These are phyloP conservation scores for Phytophthora idaei DNA, from an alignment of 352 stramenopile genomes.

Conservation along the genomic window DNA sequence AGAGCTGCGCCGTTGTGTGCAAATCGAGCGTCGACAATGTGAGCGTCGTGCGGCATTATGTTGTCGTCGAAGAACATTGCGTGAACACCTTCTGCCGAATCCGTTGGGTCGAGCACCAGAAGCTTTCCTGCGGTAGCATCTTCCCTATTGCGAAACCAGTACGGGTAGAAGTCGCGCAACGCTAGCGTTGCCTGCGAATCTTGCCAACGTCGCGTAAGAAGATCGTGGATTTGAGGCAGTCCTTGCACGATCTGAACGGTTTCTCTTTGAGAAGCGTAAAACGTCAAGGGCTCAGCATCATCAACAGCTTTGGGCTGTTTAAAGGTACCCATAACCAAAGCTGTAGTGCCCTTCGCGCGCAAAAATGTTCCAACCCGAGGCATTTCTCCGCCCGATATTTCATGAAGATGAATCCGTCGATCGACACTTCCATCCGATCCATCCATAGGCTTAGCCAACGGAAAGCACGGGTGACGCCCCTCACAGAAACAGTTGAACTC, in stretches of 20 bases:
- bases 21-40: constrained; percentile 71
- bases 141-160: constrained; percentile 69
- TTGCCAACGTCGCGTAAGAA: constrained; percentile 59
- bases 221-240: constrained; percentile 53
- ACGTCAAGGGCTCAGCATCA: constrained; percentile 30
- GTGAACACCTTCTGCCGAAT: constrained; percentile 38
- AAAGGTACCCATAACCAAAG: constrained; percentile 77
- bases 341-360: constrained; percentile 50
- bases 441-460: constrained; percentile 55
- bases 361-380: constrained; percentile 73
- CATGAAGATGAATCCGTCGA: constrained; percentile 53
- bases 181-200: constrained; percentile 62
- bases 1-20: constrained; percentile 35
- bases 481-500: constrained; percentile 86
- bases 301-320: constrained; percentile 49
- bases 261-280: constrained; percentile 39
- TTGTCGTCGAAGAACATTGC: constrained; percentile 87
- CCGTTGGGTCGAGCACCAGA: constrained; percentile 45
- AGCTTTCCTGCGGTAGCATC: constrained; percentile 61
- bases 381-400: constrained; percentile 7
- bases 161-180: constrained; percentile 79
- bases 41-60: constrained; percentile 63
- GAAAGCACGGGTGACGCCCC: constrained; percentile 64
- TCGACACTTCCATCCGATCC: constrained; percentile 55
- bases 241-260: constrained; percentile 37